Conservation (phyloP, 495 filamentous ascomycete genomes). For the Penicillium simplicissimum region DNA sequence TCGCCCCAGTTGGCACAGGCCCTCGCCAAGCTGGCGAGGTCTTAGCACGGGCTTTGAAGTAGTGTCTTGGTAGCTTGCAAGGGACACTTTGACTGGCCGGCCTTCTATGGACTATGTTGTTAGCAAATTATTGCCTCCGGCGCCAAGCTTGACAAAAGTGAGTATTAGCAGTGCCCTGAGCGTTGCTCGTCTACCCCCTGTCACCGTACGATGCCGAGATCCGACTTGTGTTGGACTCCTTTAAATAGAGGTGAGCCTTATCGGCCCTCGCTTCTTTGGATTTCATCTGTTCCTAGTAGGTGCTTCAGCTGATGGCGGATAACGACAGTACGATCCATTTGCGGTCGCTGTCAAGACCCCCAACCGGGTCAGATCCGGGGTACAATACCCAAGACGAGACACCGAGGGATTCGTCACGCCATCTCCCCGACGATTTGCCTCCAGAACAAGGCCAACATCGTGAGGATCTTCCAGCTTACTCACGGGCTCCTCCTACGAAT, state of each 20-base stretch:
- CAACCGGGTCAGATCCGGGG: background rate
- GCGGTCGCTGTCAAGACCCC: background rate
- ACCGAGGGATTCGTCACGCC: background rate
- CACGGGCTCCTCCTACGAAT: background rate
- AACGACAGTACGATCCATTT: background rate
- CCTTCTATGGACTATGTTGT: background rate
- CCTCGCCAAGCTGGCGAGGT: background rate
- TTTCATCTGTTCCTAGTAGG: background rate
- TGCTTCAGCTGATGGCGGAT: background rate
- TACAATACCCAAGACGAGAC: background rate
- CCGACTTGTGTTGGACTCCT: background rate
- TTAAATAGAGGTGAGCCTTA: background rate
- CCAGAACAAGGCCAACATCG: background rate
- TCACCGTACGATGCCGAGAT: background rate
- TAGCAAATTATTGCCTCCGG: background rate
- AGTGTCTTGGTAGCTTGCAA: background rate
- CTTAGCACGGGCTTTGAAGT: background rate
- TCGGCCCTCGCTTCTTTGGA: background rate
- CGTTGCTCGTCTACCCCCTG: background rate
- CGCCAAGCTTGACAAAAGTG: background rate
- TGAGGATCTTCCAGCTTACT: background rate
- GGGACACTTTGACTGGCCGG: background rate
- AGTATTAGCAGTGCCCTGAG: background rate
- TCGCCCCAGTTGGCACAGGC: background rate
- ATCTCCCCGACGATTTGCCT: background rate